Evolutionary conservation across 1,139 yeast genomes (phyloP), one percentile per base, ranked within the genome.

Genomic region (Debaryomycetaceae sp.): DNA sequence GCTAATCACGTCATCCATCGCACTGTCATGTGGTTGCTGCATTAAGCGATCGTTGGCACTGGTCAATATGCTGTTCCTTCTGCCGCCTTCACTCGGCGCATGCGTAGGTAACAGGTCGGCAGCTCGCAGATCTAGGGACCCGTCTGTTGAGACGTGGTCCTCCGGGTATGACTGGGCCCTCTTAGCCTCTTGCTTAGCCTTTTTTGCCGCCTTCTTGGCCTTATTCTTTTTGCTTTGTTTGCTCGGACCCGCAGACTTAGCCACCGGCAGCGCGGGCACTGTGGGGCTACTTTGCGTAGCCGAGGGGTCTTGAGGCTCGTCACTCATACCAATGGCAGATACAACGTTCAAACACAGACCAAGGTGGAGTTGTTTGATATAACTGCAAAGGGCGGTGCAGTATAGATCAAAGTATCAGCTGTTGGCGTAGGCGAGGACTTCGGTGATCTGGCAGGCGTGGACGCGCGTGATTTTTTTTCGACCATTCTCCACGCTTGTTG

Each of bases 151-250:
- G 10, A 10, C 21, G 10, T 19, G 21, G 21, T 9, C 21, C 21
- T 19, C 11, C 11, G n/a, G n/a, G n/a, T 19, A 12, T 25, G 15
- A 20, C 17, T 13, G 25, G n/a, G 22, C 29, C 27, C 27, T 30
- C 12, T 27, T 29, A 5, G 20, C 27, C 24, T 19, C 20, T 12
- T 22, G 22, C 24, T 27, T 33, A n/a, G 30, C 33, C 30, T 25
- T 30, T 14, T 25, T 29, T 19, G 18, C 22, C 18, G 26, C 30
- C 34, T 30, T 33, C 19, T 30, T 30, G 15, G 36, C 36, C 30
- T 29, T 33, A 27, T 33, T 29, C 31, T 33, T 30, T 18, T 24
- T 31, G 20, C 25, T 23, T 6, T 30, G 13, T 16, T 30, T 30
- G 8, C 33, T 30, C 4, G 23, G 23, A 13, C 22, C 8, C 6